Evolutionary conservation across 306 rosid genomes (phyloP).

Genomic region (Gastrolobium bilobum): DNA sequence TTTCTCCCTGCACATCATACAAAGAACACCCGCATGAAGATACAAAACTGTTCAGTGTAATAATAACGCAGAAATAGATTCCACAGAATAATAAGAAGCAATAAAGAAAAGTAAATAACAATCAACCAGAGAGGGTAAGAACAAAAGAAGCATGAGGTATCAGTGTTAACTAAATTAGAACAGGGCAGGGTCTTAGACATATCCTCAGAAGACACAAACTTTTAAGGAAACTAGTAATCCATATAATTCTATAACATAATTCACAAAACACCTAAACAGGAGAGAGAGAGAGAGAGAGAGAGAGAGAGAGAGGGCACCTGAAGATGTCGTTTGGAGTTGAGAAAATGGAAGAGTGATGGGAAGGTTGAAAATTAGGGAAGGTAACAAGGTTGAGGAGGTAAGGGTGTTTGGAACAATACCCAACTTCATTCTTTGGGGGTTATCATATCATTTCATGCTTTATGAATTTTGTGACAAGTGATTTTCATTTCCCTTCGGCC

Average conservation of each 20-base stretch:
- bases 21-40: not conserved
- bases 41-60: not conserved
- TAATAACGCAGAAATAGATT: not conserved
- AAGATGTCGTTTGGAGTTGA: conserved; percentile 17
- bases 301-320: conserved; percentile 48
- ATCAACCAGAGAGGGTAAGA: not conserved
- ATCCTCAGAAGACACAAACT: conserved; percentile 2
- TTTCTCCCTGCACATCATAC: conserved; percentile 55
- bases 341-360: conserved; percentile 24
- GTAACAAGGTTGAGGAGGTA: conserved; percentile 13
- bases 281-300: not conserved
- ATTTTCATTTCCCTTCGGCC: not conserved
- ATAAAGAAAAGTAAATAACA: not conserved
- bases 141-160: not conserved
- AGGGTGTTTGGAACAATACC: conserved; percentile 41
- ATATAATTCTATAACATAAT: conserved; percentile 1
- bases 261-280: not conserved
- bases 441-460: not conserved
- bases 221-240: conserved; percentile 1
- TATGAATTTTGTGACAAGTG: not conserved
- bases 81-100: not conserved
- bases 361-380: conserved; percentile 37
- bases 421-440: conserved; percentile 52
- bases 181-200: not conserved
- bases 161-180: not conserved